Evolutionary conservation across 257 asterid species (phyloP).

Genomic region (Phtheirospermum japonicum): DNA sequence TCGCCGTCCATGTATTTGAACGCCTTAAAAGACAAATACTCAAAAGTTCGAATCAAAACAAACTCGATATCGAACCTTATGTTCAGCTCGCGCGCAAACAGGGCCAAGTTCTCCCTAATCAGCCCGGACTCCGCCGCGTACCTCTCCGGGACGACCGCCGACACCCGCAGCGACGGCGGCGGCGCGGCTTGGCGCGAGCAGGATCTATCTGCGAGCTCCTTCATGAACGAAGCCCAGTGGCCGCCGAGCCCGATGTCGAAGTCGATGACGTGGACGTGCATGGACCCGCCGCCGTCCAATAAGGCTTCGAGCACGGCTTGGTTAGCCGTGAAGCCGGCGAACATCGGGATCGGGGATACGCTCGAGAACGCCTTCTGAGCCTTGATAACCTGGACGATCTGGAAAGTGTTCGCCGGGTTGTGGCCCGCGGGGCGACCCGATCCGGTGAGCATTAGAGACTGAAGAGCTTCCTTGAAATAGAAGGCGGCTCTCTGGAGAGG

Average conservation of each 20-base stretch:
- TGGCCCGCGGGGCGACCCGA: slow-evolving; percentile 42
- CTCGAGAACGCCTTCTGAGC: slow-evolving; percentile 66
- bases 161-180: slow-evolving; percentile 54
- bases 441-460: slow-evolving; percentile 65
- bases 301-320: slow-evolving; percentile 86
- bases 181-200: slow-evolving; percentile 39
- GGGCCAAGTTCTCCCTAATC: slow-evolving; percentile 56
- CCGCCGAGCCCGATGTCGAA: slow-evolving; percentile 60
- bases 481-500: slow-evolving; percentile 84
- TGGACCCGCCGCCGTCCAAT: slow-evolving; percentile 64
- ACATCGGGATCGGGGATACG: slow-evolving; percentile 76
- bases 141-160: slow-evolving; percentile 77
- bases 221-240: slow-evolving; percentile 92
- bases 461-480: slow-evolving; percentile 94
- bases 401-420: slow-evolving; percentile 48
- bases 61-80: slow-evolving; percentile 74
- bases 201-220: slow-evolving; percentile 68
- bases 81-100: slow-evolving; percentile 70
- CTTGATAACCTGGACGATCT: slow-evolving; percentile 66
- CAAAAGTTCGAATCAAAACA: slow-evolving; percentile 50
- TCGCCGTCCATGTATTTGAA: slow-evolving; percentile 78
- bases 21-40: slow-evolving; percentile 61
- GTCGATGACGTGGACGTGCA: slow-evolving; percentile 70
- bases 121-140: slow-evolving; percentile 61
- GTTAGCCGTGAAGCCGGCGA: slow-evolving; percentile 82